Evolutionary conservation across 345 rosid species (phyloP).

Genomic region (Lumnitzera littorea): DNA sequence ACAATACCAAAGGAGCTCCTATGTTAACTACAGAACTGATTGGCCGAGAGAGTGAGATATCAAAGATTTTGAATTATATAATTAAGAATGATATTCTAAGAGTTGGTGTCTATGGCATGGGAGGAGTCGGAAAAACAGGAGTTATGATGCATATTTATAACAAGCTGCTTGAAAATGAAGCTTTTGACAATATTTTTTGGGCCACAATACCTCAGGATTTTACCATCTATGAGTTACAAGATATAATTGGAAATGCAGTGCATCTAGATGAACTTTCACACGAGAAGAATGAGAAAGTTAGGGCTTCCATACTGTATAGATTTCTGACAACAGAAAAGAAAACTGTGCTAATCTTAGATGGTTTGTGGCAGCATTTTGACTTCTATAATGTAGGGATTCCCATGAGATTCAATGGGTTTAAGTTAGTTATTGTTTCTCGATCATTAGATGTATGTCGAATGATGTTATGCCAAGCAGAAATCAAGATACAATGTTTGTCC

Average conservation of each 20-base stretch:
- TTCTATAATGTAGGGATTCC: constrained; percentile 2
- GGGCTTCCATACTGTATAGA: not conserved
- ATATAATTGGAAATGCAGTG: not conserved
- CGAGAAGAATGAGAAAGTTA: not conserved
- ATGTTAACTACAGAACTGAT: too few species aligned
- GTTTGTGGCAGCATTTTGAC: constrained; percentile 4
- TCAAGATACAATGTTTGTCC: not conserved
- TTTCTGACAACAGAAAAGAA: not conserved
- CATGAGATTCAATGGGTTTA: not conserved
- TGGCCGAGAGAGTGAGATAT: not conserved
- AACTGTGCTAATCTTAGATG: not conserved
- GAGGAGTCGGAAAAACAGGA: not conserved
- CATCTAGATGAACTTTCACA: not conserved
- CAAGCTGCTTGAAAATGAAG: not conserved
- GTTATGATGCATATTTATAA: not conserved
- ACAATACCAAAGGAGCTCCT: too few species aligned
- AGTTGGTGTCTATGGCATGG: not conserved
- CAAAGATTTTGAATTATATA: not conserved
- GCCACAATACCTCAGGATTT: not conserved
- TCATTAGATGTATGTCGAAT: rapidly evolving
- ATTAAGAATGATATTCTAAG: not conserved
- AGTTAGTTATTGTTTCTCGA: constrained; percentile 1
- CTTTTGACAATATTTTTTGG: not conserved
- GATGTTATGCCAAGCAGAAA: not conserved
- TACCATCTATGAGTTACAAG: not conserved